These are phyloP conservation scores for Volvox reticuliferus DNA, from an alignment of 139 green algal species.

Conservation along the genomic window DNA sequence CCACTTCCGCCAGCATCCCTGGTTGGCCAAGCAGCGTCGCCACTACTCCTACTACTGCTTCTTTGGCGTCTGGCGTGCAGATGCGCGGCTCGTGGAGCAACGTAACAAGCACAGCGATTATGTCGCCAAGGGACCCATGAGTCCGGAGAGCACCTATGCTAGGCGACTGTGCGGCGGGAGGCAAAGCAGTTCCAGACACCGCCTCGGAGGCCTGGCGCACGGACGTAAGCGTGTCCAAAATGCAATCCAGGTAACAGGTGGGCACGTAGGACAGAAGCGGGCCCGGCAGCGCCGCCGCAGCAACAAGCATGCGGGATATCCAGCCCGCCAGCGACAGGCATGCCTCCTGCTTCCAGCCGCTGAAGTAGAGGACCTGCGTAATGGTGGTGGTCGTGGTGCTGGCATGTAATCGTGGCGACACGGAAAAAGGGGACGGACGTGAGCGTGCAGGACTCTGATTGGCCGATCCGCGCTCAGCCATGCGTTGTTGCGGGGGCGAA, in stretches of 20 bases:
- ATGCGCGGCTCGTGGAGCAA: constrained; percentile 53
- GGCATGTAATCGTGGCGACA: too few relatives aligned
- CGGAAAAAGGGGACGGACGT: too few relatives aligned
- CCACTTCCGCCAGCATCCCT: constrained; percentile 66
- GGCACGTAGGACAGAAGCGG: constrained; percentile 71
- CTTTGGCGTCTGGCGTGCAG: constrained; percentile 57
- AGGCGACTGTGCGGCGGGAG: neutral
- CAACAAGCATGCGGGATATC: constrained; percentile 12
- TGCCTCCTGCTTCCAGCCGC: constrained; percentile 58
- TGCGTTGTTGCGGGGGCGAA: too few relatives aligned
- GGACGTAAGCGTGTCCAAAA: constrained; percentile 30
- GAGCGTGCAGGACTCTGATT: too few relatives aligned
- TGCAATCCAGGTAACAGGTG: constrained; percentile 59
- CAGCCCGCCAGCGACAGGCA: constrained; percentile 18
- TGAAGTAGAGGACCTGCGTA: constrained; percentile 55
- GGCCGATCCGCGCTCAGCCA: too few relatives aligned
- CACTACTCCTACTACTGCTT: constrained; percentile 50
- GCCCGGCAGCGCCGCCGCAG: constrained; percentile 44
- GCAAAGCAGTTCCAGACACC: neutral
- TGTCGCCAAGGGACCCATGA: constrained; percentile 40
- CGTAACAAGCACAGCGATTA: constrained; percentile 28
- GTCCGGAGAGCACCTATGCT: neutral
- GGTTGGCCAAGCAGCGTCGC: constrained; percentile 34
- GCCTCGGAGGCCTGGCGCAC: constrained; percentile 18
- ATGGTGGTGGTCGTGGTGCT: neutral